Evolutionary conservation across 2,329 filamentous ascomycete genomes (phyloP), one percentile per base, ranked within the genome.

Genomic region (Ascosphaera apis): DNA sequence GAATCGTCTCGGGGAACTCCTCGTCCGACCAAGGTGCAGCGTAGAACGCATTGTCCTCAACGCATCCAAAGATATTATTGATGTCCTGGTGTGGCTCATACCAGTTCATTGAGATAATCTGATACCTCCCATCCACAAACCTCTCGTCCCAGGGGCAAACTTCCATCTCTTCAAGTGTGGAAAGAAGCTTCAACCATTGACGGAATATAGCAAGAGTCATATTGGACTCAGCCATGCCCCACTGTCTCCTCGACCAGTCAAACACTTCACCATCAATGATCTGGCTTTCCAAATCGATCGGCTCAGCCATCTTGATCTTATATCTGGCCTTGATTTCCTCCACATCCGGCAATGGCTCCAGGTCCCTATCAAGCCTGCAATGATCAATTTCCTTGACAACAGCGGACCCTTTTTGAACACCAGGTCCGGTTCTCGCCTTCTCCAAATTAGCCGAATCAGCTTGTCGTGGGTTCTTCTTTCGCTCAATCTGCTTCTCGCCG

Each of bases 121-220:
- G 47, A 2, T 46, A 44, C 2, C 47, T 48, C 4, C 51, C 50
- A 30, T 54, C 43, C 31, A 50, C 54, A 35, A 53, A 56, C 4
- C 47, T 34, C 16, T 40, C 16, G 30, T 51, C n/a, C n/a, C n/a
- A n/a, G n/a, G n/a, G n/a, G n/a, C n/a, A n/a, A n/a, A n/a, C n/a
- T n/a, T 31, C 52, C 43, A 4, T n/a, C n/a, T n/a, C n/a, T n/a
- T n/a, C n/a, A n/a, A n/a, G n/a, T n/a, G n/a, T n/a, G n/a, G n/a
- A n/a, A n/a, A n/a, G n/a, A n/a, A n/a, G n/a, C n/a, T n/a, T n/a
- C n/a, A n/a, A n/a, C n/a, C n/a, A n/a, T n/a, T n/a, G n/a, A n/a
- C n/a, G n/a, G n/a, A n/a, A n/a, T n/a, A n/a, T n/a, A n/a, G n/a
- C n/a, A n/a, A n/a, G n/a, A n/a, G n/a, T n/a, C n/a, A n/a, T n/a